Evolutionary conservation across 2,329 filamentous ascomycete genomes (phyloP), one percentile per base, ranked within the genome.

Genomic region (Triangularia verruculosa): DNA sequence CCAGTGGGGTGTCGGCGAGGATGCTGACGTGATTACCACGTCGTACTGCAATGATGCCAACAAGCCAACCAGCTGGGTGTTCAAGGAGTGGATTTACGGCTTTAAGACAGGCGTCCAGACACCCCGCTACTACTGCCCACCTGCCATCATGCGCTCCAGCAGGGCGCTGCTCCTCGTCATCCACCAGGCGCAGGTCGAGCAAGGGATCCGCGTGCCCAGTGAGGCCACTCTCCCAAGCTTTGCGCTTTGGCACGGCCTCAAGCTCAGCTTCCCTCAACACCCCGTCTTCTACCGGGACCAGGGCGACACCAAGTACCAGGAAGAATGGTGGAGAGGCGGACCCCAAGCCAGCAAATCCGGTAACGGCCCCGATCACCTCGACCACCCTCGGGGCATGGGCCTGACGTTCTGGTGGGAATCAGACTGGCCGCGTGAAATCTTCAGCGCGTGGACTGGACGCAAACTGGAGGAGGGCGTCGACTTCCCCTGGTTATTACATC

Each of bases 231-330:
- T 76, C n/a, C 72, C 75, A 8, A 71, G 70, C 27, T 77, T 74
- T 59, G 76, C 76, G 9, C 67, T 77, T 1, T 78, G 74, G 74
- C 73, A 76, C 62, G 76, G 76, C 17, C 70, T 78, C 47, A 78
- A 78, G 70, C 64, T 77, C 32, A 73, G 72, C 64, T 74, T 74
- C 63, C 72, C 76, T 20, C 76, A 76, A 24, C 71, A 75, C 28
- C 76, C 76, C 3, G 70, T 71, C 0, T 78, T 73, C 66, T 73
- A 73, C 65, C 69, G 69, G 52, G 66, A 69, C 3, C 61, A 61
- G 7, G 65, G 70, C 32, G 70, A 74, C 17, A 59, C 63, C 12
- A 59, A 66, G 32, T 69, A 71, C 24, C 62, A 69, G 17, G 39
- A 66, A 4, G 67, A 64, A 24, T 75, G 74, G 68, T 74, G 73